phyloP scores from a whole-genome alignment of 768 basidiomycete genomes.

The Sistotremastrum niveocremeum region DNA sequence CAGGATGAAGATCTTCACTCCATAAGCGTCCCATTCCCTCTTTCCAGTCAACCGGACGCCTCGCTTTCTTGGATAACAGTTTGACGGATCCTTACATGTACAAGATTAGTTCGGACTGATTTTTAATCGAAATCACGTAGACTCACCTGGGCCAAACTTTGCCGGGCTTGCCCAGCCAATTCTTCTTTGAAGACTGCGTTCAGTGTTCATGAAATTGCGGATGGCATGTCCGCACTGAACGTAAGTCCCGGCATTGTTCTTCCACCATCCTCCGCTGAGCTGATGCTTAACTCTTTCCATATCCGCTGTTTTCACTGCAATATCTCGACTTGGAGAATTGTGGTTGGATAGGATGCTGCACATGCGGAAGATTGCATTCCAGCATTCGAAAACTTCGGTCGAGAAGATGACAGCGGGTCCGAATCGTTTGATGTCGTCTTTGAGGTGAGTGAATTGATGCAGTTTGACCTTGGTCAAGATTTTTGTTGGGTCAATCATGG shows the following conservation, averaged over 20 bases:
- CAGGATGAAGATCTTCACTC: no score
- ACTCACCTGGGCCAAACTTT: no score
- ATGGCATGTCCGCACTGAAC: neutral
- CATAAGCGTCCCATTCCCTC: no score
- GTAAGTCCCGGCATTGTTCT: neutral
- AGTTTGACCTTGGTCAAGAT: slow-evolving; percentile 21
- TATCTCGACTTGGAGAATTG: slow-evolving; percentile 7
- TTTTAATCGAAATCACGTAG: no score
- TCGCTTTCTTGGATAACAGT: no score
- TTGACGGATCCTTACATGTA: no score
- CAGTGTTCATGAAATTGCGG: no score
- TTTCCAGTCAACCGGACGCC: no score
- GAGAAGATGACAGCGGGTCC: slow-evolving; percentile 22
- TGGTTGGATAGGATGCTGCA: slow-evolving; percentile 6
- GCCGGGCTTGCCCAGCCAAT: no score
- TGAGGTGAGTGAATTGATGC: slow-evolving; percentile 19
- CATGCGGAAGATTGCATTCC: slow-evolving; percentile 3
- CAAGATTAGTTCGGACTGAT: no score
- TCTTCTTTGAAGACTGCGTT: no score
- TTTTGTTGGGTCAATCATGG: slow-evolving; percentile 19
- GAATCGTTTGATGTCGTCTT: slow-evolving; percentile 18
- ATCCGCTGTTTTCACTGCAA: slow-evolving; percentile 5
- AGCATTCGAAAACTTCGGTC: slow-evolving; percentile 14
- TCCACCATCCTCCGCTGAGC: slow-evolving; percentile 21
- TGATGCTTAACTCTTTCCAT: slow-evolving; percentile 17